Percentiles rank a stretch among this genome's conserved stretches.
phyloP scores from a whole-genome alignment of 441 rosid species.

The Erodium trifolium region DNA sequence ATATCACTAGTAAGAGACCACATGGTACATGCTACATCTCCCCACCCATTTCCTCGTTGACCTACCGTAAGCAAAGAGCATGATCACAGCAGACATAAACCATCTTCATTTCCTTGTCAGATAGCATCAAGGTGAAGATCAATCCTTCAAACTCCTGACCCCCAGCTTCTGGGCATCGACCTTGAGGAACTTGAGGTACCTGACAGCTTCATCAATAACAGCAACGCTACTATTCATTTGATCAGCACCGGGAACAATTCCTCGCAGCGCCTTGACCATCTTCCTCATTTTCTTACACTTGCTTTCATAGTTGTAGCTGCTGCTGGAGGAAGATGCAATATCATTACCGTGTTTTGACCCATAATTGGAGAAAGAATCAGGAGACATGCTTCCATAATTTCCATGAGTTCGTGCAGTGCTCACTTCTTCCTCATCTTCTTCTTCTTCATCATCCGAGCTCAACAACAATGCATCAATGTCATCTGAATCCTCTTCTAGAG shows the following conservation, averaged over 20 bases:
- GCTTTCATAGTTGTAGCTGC: conserved; percentile 32
- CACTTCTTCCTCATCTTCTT: conserved; percentile 56
- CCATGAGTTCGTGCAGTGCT: conserved; percentile 54
- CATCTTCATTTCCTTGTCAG: too few species aligned
- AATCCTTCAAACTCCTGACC: conserved; percentile 36
- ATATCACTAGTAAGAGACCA: too few species aligned
- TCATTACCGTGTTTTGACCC: not conserved
- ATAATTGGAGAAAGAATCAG: too few species aligned
- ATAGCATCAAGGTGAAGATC: not conserved
- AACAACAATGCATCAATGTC: conserved; percentile 72
- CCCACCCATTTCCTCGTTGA: too few species aligned
- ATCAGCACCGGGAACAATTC: conserved; percentile 70
- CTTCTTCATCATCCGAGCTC: conserved; percentile 38
- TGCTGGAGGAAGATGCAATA: too few species aligned
- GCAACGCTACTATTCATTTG: conserved; percentile 51
- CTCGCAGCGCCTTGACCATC: conserved; percentile 70
- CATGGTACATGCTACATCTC: too few species aligned
- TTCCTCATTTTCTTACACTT: conserved; percentile 62
- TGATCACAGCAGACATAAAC: too few species aligned
- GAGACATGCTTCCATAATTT: too few species aligned
- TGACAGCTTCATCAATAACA: conserved; percentile 80
- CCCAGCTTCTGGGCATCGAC: conserved; percentile 70
- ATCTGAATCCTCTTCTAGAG: conserved; percentile 55
- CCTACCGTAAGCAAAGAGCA: too few species aligned
- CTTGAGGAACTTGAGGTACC: conserved; percentile 72